Base-by-base conservation (phyloP, 805 yeast genomes). In the Candida arabinofermentans region DNA sequence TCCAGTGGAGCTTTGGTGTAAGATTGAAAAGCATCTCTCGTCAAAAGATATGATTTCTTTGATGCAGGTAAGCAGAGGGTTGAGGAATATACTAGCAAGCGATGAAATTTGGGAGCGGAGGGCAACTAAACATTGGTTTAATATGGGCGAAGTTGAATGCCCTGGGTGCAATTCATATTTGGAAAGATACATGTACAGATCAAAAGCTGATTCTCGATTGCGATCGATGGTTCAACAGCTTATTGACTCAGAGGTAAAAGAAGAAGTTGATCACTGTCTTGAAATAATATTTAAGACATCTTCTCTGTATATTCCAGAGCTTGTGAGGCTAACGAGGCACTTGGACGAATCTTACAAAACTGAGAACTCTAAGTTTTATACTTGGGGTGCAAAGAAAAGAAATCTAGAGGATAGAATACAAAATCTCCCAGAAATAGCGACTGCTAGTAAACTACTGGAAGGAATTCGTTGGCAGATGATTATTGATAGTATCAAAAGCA, bases 321-420 rank as follows among this genome's bases (percentile, higher is more conserved):
- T 58, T 5, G 29, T 56, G 3, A 37, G 51, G n/a, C 23, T 52
- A 36, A 35, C 47, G 4, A 18, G 46, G 13, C 61, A 56, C 37
- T 39, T 56, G 14, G 42, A 43, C 19, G 39, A 35, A 3, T 24
- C 27, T 1, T 32, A 36, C 21, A 24, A 17, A 14, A 24, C 23
- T 19, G 13, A 19, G 8, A 9, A 10, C 2, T 19, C 30, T 2
- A 34, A 36, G 7, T 18, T 16, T 16, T 39, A 17, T 22, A 16
- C 33, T 18, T 21, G 37, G 32, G 26, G 24, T n/a, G 34, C 27
- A 14, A 39, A 46, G 12, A 12, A 21, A 9, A n/a, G 9, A 2
- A 42, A 45, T n/a, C 16, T 44, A 12, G 18, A n/a, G 5, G 8
- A 22, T 2, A 37, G 59, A 29, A 36, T 47, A 5, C 7, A 30